Conservation (phyloP, 371 early-diverging fungal species). For the Chytridiales sp. region DNA sequence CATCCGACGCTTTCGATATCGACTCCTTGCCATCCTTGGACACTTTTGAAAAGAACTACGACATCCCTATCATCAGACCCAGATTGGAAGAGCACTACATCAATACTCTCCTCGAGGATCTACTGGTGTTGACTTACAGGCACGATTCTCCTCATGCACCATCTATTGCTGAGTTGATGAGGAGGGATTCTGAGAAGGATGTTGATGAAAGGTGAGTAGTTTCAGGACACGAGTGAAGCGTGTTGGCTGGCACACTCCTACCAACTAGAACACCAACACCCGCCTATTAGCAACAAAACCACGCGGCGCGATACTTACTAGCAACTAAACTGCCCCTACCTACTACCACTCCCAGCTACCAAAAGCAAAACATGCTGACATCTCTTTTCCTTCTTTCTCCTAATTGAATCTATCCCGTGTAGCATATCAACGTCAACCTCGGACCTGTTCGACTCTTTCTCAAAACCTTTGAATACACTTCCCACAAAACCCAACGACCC, state of each 20-base stretch:
- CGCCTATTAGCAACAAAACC: too few relatives aligned
- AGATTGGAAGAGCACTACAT: slow-evolving; percentile 83
- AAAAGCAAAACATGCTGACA: too few relatives aligned
- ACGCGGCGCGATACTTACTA: too few relatives aligned
- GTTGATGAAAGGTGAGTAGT: not conserved
- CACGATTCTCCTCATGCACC: slow-evolving; percentile 58
- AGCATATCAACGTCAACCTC: not conserved
- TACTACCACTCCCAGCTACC: too few relatives aligned
- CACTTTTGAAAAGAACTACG: too few relatives aligned
- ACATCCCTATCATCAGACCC: slow-evolving; percentile 13
- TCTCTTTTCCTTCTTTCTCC: too few relatives aligned
- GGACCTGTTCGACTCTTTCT: slow-evolving; percentile 23
- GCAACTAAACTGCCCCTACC: too few relatives aligned
- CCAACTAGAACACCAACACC: not conserved
- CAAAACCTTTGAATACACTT: slow-evolving; percentile 27
- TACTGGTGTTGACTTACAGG: slow-evolving; percentile 80
- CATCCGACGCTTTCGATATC: too few relatives aligned
- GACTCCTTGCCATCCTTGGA: too few relatives aligned
- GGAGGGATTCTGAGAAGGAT: slow-evolving; percentile 10
- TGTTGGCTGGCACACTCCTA: not conserved
- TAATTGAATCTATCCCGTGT: not conserved
- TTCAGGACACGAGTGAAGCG: not conserved
- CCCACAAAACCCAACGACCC: slow-evolving; percentile 26
- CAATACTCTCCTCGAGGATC: slow-evolving; percentile 77
- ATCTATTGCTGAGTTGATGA: slow-evolving; percentile 24